Conservation (phyloP, 176 grass and related monocot genomes). For the Avena sativa region DNA sequence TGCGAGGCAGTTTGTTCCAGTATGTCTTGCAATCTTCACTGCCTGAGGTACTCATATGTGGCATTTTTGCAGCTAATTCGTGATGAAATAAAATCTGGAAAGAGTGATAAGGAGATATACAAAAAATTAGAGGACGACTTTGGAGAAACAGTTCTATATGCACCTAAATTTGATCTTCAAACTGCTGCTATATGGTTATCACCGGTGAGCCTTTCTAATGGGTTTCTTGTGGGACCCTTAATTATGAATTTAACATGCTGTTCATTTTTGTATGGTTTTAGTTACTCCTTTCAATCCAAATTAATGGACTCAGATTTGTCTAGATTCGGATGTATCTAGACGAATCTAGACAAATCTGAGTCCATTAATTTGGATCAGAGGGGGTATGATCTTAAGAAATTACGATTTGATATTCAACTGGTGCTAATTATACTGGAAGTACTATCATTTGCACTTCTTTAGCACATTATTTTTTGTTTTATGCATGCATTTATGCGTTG, state of each 20-base stretch:
- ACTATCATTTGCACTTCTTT: neutral
- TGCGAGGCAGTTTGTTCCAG: neutral
- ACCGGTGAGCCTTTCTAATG: conserved; percentile 52
- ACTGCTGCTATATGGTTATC: conserved; percentile 96
- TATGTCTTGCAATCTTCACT: neutral
- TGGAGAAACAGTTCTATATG: conserved; percentile 87
- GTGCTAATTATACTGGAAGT: neutral
- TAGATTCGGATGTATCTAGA: too few relatives aligned
- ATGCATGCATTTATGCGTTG: neutral
- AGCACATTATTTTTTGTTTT: neutral
- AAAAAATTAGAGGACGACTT: conserved; percentile 73
- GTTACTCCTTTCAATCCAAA: too few relatives aligned
- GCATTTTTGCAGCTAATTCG: conserved; percentile 76
- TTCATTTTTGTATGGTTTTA: neutral
- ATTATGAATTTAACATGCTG: neutral
- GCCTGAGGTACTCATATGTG: neutral
- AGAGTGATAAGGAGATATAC: conserved; percentile 88
- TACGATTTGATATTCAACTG: neutral
- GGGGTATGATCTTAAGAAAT: neutral
- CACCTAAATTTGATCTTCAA: conserved; percentile 94
- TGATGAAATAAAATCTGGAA: conserved; percentile 79
- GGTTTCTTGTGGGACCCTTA: too few relatives aligned
- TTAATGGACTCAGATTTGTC: too few relatives aligned
- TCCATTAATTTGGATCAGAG: too few relatives aligned
- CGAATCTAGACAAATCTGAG: too few relatives aligned